Conservation (phyloP, 441 rosid species). For the Biscutella laevigata region DNA sequence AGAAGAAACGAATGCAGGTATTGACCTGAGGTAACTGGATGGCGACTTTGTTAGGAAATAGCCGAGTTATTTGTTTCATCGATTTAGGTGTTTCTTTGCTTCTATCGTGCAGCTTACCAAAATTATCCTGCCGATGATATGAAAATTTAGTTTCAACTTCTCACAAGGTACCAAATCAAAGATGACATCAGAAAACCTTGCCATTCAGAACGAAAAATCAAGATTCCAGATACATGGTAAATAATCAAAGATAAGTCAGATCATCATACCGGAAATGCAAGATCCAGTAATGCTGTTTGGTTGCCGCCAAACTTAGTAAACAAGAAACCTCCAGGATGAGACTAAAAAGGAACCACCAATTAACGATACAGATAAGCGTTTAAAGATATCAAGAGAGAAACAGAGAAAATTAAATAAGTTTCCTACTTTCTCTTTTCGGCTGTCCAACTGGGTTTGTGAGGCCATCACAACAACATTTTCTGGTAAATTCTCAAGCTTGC, state of each 20-base stretch:
- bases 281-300: conserved; percentile 86
- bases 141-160: conserved; percentile 4
- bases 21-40: conserved; percentile 94
- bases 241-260: neutral
- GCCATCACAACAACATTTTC: conserved; percentile 72
- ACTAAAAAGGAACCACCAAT: conserved; percentile 39
- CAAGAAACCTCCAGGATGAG: conserved; percentile 91
- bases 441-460: conserved; percentile 84
- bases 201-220: neutral
- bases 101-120: conserved; percentile 81
- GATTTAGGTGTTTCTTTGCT: conserved; percentile 86
- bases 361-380: conserved; percentile 1
- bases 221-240: neutral
- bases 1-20: conserved; percentile 2
- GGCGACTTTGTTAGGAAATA: conserved; percentile 92
- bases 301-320: conserved; percentile 95
- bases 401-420: neutral
- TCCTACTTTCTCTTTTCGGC: conserved; percentile 87
- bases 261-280: conserved; percentile 80
- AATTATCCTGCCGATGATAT: conserved; percentile 58
- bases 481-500: conserved; percentile 76
- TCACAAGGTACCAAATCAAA: conserved; percentile 2
- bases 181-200: neutral
- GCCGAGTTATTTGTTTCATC: conserved; percentile 81
- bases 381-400: neutral